Evolutionary conservation across 306 rosid species (phyloP), one percentile per base, ranked within the genome.

Genomic region (Corylus heterophylla): DNA sequence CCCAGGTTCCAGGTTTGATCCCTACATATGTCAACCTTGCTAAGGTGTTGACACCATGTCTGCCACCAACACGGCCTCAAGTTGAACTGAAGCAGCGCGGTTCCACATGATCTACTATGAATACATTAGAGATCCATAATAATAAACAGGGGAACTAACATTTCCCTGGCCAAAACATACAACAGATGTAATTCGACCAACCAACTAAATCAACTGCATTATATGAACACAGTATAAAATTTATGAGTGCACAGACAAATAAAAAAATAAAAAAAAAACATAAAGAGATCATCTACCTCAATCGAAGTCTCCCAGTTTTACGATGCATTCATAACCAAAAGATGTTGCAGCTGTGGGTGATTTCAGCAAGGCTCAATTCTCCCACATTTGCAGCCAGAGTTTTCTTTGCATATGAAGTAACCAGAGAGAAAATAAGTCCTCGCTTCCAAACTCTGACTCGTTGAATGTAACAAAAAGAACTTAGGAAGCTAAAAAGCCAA

Each of bases 241-340:
- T 45, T 12, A 82, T 54, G 13, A 59, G 80, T 77, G 70, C 48
- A 31, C 29, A 56, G 74, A 52, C 39, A 56, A 11, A 74, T 80
- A 59, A 69, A 77, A 78, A 79, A 22, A 22, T n/a, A 56, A 79
- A 64, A 69, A 77, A 78, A 79, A 31, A 31, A 56, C 79, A 64
- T 82, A 61, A 20, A 84, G 85, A 85, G 79, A 73, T 79, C 97
- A 73, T 79, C 97, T 92, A 92, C 96, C 96, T 92, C 85, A 76
- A 66, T 50, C 76, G 92, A 88, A 84, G 92, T 84, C 80, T 86
- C 86, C 88, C 79, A 83, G 86, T 85, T 80, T 77, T 56, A 52
- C 4, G 79, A 71, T 29, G 80, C 76, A 68, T 83, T 85, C 20
- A 54, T 74, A 83, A 85, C 79, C 89, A 78, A 86, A 78, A 78